Base-by-base conservation (phyloP, 345 rosid species). In the Physaria fendleri region DNA sequence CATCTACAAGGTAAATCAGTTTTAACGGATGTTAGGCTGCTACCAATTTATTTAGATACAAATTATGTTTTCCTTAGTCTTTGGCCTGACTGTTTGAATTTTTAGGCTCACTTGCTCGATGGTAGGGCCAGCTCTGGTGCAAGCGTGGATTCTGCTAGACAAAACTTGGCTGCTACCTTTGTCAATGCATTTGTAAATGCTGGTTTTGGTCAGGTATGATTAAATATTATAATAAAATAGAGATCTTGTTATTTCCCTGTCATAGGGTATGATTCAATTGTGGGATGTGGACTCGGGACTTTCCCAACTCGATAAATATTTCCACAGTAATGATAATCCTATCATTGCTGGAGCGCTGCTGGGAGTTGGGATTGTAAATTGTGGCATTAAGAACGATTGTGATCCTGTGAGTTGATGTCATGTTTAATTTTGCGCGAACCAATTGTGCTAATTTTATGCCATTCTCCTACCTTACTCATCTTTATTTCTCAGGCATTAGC, bases 181-280 rank as follows among this genome's bases (percentile, higher is more conserved):
- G 99, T 90, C 24, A 94, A 94, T 69, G 96, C 99, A 22, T 90
- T 94, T 72, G 97, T 94, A n/a, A 94, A 94, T 84, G 96, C 96
- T 27, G 97, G 99, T 24, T 94, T 94, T 70, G 90, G 95, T 16
- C 95, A 90, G 97, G 98, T 92, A 76, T 67, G 54, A 13, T 55
- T 29, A 9, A 49, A 61, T 22, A 28, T 56, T 43, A 40, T 33
- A 18, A 27, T 18, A 16, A 8, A 12, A 21, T 17, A 5, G 25
- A 28, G 32, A 16, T 41, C 29, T 41, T 35, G 42, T 44, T 49
- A 41, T 42, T 62, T 65, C 23, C 35, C 20, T 12, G 33, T 47
- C 30, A 50, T 41, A 93, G 97, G 99, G 99, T 39, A 87, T 90
- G 97, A 90, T 94, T 75, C 76, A 81, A 60, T 75, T 85, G 64